Evolutionary conservation across 2,329 filamentous ascomycete genomes (phyloP), one percentile per base, ranked within the genome.

Genomic region (Phaeophleospora eucalypticola): DNA sequence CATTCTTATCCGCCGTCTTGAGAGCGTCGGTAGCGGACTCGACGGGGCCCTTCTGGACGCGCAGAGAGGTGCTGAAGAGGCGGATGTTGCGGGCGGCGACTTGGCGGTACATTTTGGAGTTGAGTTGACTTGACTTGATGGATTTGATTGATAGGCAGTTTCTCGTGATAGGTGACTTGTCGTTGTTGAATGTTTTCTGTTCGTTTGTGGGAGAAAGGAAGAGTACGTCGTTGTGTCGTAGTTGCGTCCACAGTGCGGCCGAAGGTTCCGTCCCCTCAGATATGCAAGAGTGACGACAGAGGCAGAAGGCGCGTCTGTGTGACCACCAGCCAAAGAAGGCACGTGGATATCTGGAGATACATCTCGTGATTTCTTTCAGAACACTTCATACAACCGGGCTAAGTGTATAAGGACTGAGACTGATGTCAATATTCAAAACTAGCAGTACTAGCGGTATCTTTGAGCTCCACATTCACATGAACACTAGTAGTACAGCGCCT

Each of bases 1-100:
- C 71, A 17, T 70, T 71, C 51, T 74, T 69, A 64, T 84, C 79
- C 16, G 78, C 77, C 45, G 70, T 72, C 68, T 83, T 80, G 38
- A 78, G 63, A 0, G 77, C 74, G 35, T 82, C 78, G 65, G 82
- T 82, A 55, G 75, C 75, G 4, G 69, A 62, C 36, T 82, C 78
- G 39, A 78, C 65, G 29, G 76, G 72, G 34, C 73, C 70, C 67
- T 78, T 82, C 43, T 76, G 67, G 16, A 65, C 59, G 36, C 66
- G 56, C 33, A 69, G 62, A 9, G 78, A 74, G 51, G 77, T 80
- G 60, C 76, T 77, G 69, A 83, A 79, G 43, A 71, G 69, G 64
- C 73, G 71, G 43, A 64, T 60, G 59, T 73, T 68, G 58, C 71
- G 68, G 59, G 64, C 59, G 58, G 73, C 54, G 41, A 67, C 65